Evolutionary conservation across 331 rosid species (phyloP).

Genomic region (Quercus lobata): DNA sequence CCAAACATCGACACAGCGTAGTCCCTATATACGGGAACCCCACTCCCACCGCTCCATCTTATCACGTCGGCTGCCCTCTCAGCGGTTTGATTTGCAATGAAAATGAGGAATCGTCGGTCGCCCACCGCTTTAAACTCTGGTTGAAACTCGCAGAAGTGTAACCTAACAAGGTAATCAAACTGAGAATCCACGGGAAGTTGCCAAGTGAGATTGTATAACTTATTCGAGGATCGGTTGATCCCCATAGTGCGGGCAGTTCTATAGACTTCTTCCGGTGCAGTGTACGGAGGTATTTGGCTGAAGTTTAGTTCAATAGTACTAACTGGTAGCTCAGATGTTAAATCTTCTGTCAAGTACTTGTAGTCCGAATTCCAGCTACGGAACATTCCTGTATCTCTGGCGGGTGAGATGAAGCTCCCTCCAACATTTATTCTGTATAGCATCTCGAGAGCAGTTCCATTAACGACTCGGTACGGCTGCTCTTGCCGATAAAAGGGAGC

Average conservation of each 20-base stretch:
- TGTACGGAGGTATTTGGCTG: background rate
- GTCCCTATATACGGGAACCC: background rate
- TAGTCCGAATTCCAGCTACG: background rate
- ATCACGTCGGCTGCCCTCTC: background rate
- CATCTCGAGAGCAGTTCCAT: background rate
- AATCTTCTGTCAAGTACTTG: background rate
- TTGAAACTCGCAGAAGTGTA: background rate
- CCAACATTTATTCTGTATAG: background rate
- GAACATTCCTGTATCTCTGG: constrained; percentile 17
- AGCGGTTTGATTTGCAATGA: background rate
- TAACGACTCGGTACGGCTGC: too few relatives aligned
- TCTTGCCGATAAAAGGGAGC: background rate
- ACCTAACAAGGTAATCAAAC: background rate
- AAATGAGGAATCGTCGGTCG: background rate
- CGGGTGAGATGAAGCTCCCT: background rate
- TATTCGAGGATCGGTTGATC: background rate
- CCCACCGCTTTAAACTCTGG: background rate
- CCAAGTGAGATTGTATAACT: constrained; percentile 1
- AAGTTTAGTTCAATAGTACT: background rate
- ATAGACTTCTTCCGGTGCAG: constrained; percentile 14
- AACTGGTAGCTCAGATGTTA: fast-evolving
- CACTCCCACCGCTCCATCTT: background rate
- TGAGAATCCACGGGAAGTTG: background rate
- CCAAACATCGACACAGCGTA: too few relatives aligned
- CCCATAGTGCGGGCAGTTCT: background rate